Base-by-base conservation (phyloP, 2,329 filamentous ascomycete genomes). In the Huntiella savannae region DNA sequence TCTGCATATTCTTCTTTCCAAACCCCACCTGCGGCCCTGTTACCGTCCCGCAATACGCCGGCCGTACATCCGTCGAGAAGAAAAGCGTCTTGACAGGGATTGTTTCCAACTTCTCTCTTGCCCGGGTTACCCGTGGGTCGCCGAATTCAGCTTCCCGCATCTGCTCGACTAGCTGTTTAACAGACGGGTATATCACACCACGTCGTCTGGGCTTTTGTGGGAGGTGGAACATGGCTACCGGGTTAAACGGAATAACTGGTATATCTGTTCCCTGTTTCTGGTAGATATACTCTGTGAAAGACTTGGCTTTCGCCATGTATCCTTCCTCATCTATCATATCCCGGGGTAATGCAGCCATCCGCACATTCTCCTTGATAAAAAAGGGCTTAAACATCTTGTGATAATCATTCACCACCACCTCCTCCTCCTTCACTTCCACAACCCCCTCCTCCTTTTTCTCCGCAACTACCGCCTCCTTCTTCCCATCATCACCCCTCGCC, bases 331-430 rank as follows among this genome's bases (percentile, higher is more conserved):
- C 77, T 58, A 78, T 67, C 35, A 67, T 59, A 22, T 74, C 74
- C 5, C n/a, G 13, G 2, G 64, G 66, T 42, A 67, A 63, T 0
- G 70, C 67, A 0, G 86, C 85, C 45, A 95, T 54, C n/a, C 63
- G 72, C 1, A 84, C 81, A 55, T 84, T 71, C 2, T 77, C 69
- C 49, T 84, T 80, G 40, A 91, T 57, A 51, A 81, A 87, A 59
- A 95, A 96, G 0, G 82, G 77, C 32, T 85, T 71, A 55, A 96
- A 96, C 33, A 70, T 65, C 53, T 75, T 77, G 13, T 81, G 65
- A 53, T 84, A 87, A 39, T 74, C 69, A 0, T 71, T 68, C 17
- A 61, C 53, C 16, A 32, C 13, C 45, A 56, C 51, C 5, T 52
- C 28, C 17, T 52, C 28, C 17, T 57, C 54, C 35, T 54, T 52